Conservation (phyloP, 768 basidiomycete species). For the Kwoniella shandongensis region DNA sequence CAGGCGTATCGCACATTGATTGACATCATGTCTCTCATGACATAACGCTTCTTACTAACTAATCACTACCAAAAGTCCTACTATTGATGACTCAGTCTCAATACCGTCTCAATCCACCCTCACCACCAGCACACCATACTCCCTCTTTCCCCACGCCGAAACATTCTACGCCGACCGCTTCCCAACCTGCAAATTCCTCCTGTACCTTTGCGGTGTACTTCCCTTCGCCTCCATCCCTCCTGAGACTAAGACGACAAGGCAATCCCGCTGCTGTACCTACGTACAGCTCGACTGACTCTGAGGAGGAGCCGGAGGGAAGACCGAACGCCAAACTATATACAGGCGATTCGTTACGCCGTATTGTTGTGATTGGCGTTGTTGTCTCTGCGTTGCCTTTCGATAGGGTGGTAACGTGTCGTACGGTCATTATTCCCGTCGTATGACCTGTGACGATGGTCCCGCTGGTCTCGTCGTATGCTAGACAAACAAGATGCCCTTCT, state of each 20-base stretch:
- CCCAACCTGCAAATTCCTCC: conserved; percentile 53
- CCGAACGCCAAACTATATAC: conserved; percentile 35
- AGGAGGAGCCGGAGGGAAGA: background rate
- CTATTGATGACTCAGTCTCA: conserved; percentile 10
- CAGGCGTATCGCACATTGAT: background rate
- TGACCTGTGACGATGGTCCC: conserved; percentile 65
- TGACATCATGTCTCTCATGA: no score
- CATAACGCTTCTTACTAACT: no score
- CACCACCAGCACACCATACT: conserved; percentile 51
- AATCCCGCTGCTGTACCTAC: conserved; percentile 47
- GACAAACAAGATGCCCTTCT: conserved; percentile 55
- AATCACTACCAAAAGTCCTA: no score
- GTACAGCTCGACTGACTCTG: conserved; percentile 27
- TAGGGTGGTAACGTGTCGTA: conserved; percentile 63
- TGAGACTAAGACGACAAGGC: conserved; percentile 34
- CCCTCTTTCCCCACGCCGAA: conserved; percentile 24
- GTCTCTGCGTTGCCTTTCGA: background rate
- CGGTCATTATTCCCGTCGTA: conserved; percentile 59
- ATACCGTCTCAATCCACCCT: conserved; percentile 48
- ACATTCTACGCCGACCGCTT: conserved; percentile 42
- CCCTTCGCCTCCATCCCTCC: conserved; percentile 12
- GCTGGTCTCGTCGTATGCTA: conserved; percentile 56
- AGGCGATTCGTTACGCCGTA: conserved; percentile 41
- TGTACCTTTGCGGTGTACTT: conserved; percentile 13
- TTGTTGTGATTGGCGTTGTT: conserved; percentile 10